Base-by-base conservation (phyloP, 129 eudicot species). In the Glebionis coronaria region DNA sequence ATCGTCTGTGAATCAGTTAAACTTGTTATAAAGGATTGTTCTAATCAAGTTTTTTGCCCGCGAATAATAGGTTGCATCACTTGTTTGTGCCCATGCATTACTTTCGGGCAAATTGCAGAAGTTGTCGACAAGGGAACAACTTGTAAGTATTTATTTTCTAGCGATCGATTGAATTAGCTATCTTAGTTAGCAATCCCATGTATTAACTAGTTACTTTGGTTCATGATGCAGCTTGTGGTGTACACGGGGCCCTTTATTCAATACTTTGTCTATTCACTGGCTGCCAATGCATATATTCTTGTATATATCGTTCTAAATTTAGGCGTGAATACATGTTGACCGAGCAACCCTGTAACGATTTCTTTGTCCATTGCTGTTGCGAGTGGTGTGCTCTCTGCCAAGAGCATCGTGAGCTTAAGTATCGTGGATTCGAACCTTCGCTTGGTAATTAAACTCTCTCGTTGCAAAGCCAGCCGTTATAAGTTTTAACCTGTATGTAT, bases 51-150 rank as follows among this genome's bases (percentile, higher is more conserved):
- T 9, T 27, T 63, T 1, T 52, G 15, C 18, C 13, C 45, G 15
- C 10, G 2, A 47, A 15, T 57, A 40, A 6, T 72, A 84, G 90
- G 86, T 71, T 78, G 77, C 64, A 10, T 74, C 29, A 84, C 90
- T 11, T 75, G 44, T 23, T 78, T 81, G 63, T 84, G 86, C 31
- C 90, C 90, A 2, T 85, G 90, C 70, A 61, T 81, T 20, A 70
- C 91, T 7, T 76, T 79, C 8, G 91, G 87, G 23, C 68, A 51
- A 68, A 71, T 85, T 63, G 81, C 84, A 0, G 90, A 85, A 73
- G 71, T 85, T 58, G 73, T 83, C 12, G 89, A 81, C 62, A 67
- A 70, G 27, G 95, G 95, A 27, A 53, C 85, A 13, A 78, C 81
- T 1, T 73, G 85, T 86, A 81, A 81, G 86, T 65, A 0, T 63